phyloP scores from a whole-genome alignment of 2,329 filamentous ascomycete genomes.

The Simplicillium sp. region DNA sequence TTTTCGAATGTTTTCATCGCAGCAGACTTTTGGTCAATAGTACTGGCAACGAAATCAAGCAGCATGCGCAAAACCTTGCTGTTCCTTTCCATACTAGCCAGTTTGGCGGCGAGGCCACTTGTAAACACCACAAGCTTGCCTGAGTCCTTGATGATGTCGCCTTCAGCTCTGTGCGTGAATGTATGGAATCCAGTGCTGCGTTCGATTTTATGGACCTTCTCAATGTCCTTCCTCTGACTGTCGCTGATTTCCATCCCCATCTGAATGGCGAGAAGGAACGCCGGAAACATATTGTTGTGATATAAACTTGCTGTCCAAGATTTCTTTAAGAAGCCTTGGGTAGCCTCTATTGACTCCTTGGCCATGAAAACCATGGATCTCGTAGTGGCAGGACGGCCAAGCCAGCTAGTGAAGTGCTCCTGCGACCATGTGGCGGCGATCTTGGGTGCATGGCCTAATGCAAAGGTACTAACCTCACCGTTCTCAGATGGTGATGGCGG shows the following conservation, averaged over 20 bases:
- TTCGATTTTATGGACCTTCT: constrained; percentile 22
- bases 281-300: constrained; percentile 23
- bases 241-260: constrained; percentile 22
- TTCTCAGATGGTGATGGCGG: constrained; percentile 5
- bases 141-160: constrained; percentile 17
- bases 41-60: constrained; percentile 18
- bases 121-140: constrained; percentile 21
- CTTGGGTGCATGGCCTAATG: constrained; percentile 27
- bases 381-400: constrained; percentile 10
- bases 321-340: constrained; percentile 14
- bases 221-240: constrained; percentile 21
- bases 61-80: constrained; percentile 22
- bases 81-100: constrained; percentile 27
- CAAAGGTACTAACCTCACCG: constrained; percentile 12
- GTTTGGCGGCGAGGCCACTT: constrained; percentile 22
- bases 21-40: constrained; percentile 4
- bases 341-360: constrained; percentile 13
- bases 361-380: constrained; percentile 21
- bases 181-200: constrained; percentile 23
- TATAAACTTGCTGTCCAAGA: constrained; percentile 18
- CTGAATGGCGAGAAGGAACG: constrained; percentile 21
- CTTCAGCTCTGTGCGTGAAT: constrained; percentile 19
- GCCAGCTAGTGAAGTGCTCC: constrained; percentile 5
- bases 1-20: background rate
- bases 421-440: constrained; percentile 27